Percentiles rank a stretch among this genome's conserved stretches.
phyloP scores from a whole-genome alignment of 202 grass and related monocot species.

The Zoysia matrella region DNA sequence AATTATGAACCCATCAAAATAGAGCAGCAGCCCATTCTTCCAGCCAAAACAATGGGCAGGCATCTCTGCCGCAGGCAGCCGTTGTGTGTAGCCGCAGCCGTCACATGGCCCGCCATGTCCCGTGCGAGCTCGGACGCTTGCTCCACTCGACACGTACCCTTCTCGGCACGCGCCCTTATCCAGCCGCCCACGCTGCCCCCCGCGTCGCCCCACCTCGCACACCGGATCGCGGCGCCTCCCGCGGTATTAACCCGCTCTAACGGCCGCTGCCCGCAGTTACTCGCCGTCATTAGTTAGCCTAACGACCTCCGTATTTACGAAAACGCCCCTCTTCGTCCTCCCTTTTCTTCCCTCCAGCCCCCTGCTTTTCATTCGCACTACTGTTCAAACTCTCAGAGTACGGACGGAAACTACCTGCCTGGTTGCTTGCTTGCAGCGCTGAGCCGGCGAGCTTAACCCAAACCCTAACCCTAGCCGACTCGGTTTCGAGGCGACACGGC shows the following conservation, averaged over 20 bases:
- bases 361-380: not conserved
- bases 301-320: not conserved
- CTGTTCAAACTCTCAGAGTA: constrained; percentile 51
- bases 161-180: no score
- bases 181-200: no score
- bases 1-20: no score
- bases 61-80: no score
- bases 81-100: no score
- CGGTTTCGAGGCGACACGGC: constrained; percentile 4
- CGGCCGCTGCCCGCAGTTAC: no score
- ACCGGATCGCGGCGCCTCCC: constrained; percentile 8
- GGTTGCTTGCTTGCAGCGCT: not conserved
- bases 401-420: not conserved
- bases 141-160: no score
- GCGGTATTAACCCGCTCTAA: no score
- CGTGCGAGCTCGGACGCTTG: no score
- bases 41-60: no score
- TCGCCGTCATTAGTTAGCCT: not conserved
- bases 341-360: not conserved
- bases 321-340: not conserved
- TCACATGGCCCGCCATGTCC: no score
- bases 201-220: not conserved
- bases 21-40: no score
- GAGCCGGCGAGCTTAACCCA: not conserved
- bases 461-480: constrained; percentile 50